Base-by-base conservation (phyloP, 139 green algal species). In the Picochlorum costavermella region DNA sequence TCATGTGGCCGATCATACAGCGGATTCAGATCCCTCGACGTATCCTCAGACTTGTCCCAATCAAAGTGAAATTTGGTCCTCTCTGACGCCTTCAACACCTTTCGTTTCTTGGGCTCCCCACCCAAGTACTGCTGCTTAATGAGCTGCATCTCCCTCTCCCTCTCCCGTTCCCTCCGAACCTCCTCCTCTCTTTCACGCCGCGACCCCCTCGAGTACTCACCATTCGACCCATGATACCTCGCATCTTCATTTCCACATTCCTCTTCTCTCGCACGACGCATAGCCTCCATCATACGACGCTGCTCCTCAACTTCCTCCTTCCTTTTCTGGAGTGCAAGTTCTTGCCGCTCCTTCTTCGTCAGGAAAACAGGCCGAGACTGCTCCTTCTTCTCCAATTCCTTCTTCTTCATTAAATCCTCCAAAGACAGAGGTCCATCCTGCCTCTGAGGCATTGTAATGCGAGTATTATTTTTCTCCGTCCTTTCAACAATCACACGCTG, bases 11-110 rank as follows among this genome's bases (percentile, higher is more conserved):
- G 76, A 64, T 92, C 84, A 80, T 95, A 97, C 44, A 98, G 75
- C 10, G 90, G 86, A 80, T 97, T 97, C 13, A 93, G 71, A 73
- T 96, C 92, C 26, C 75, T 74, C 58, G 76, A 88, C 1, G 92
- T 98, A 84, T 98, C 92, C 59, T 98, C 92, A 1, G 68, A 73
- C 5, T 82, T 86, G 53, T 96, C 88, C 92, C 92, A 98, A 78
- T 98, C 92, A 75, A 98, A 98, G 64, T 92, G 90, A 82, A 97
- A 96, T 50, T 77, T 80, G 68, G 93, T 94, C 81, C 94, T 95
- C 59, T 97, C 89, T 37, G 76, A 88, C 14, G 84, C 79, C 67
- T 90, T 90, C 17, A 90, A 36, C 11, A 85, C 44, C 50, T 80
- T 80, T 57, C 67, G 73, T 33, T 70, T 70, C 56, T 68, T 33